Conservation (phyloP, 1,139 yeast species). For the Taphrina populina region DNA sequence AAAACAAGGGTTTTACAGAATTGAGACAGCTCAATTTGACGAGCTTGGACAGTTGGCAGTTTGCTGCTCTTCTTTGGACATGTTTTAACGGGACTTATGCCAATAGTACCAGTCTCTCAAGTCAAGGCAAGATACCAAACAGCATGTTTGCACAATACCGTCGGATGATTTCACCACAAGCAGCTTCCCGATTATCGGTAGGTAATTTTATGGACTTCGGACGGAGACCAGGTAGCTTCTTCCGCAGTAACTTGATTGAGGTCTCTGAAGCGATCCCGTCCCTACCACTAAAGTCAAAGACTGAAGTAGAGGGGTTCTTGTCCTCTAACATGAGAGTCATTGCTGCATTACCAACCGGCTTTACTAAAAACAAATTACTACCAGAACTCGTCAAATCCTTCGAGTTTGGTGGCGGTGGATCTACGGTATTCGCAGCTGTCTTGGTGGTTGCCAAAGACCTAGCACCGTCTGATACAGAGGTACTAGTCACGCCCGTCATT, state of each 20-base stretch:
- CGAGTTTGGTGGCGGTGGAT: constrained; percentile 41
- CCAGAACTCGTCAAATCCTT: constrained; percentile 62
- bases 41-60: constrained; percentile 58
- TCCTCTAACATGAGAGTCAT: constrained; percentile 45
- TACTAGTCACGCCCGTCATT: constrained; percentile 61
- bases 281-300: constrained; percentile 53
- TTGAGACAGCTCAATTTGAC: constrained; percentile 39
- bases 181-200: constrained; percentile 50
- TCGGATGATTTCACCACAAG: constrained; percentile 41
- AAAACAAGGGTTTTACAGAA: constrained; percentile 50
- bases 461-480: constrained; percentile 49
- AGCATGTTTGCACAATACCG: constrained; percentile 41
- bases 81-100: constrained; percentile 48
- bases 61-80: constrained; percentile 58
- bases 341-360: constrained; percentile 56
- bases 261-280: constrained; percentile 56
- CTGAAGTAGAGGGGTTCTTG: constrained; percentile 57
- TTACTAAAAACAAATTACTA: constrained; percentile 60
- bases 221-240: constrained; percentile 44
- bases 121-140: constrained; percentile 43
- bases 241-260: constrained; percentile 52
- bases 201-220: constrained; percentile 56
- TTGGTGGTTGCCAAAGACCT: constrained; percentile 49
- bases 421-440: constrained; percentile 36
- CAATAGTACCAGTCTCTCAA: constrained; percentile 40